These are phyloP conservation scores for Cyclotella sp. DNA, from an alignment of 108 stramenopile genomes.

Conservation along the genomic window DNA sequence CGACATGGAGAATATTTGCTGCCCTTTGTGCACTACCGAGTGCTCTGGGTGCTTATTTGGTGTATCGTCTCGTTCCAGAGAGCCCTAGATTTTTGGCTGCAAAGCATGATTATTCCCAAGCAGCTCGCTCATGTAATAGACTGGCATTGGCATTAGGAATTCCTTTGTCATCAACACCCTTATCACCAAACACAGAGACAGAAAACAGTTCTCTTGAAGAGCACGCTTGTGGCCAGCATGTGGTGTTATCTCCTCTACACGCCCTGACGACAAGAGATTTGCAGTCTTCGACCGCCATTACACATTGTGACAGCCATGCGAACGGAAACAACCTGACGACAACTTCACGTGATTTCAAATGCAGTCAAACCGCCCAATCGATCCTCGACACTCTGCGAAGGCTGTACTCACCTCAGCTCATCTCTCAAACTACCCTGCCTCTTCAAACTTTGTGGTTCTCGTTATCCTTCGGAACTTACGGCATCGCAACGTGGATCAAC, in stretches of 20 bases:
- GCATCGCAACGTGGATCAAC: slow-evolving; percentile 86
- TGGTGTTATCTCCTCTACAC: slow-evolving; percentile 1
- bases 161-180: background rate
- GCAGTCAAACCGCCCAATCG: background rate
- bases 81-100: slow-evolving; percentile 75
- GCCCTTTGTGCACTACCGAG: slow-evolving; percentile 73
- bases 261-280: slow-evolving; percentile 53
- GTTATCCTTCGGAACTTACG: slow-evolving; percentile 77
- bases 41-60: slow-evolving; percentile 63
- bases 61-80: slow-evolving; percentile 68
- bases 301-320: background rate
- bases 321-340: background rate
- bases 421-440: slow-evolving; percentile 64
- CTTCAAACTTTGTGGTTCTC: slow-evolving; percentile 80
- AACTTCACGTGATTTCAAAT: background rate
- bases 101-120: slow-evolving; percentile 48
- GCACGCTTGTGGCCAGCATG: background rate
- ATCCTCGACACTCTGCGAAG: slow-evolving; percentile 40
- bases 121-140: slow-evolving; percentile 56
- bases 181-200: background rate
- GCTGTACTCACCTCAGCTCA: slow-evolving; percentile 57
- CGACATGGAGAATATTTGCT: slow-evolving; percentile 75
- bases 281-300: background rate
- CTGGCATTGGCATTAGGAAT: slow-evolving; percentile 56
- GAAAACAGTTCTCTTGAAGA: background rate